These are phyloP conservation scores for Rhizophora mangle DNA, from an alignment of 345 rosid genomes.

Conservation along the genomic window DNA sequence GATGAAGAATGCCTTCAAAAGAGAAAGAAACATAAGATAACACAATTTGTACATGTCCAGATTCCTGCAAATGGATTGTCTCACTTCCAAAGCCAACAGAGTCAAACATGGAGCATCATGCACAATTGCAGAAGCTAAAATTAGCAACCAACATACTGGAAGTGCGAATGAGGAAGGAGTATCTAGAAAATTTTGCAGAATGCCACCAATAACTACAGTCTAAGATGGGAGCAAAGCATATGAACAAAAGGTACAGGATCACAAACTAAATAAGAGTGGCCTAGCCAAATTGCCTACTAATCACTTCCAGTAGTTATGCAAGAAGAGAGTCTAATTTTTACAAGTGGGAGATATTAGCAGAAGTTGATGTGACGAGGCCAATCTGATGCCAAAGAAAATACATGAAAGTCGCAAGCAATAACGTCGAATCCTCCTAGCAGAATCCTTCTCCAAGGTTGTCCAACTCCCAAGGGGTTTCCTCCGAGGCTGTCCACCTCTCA, in stretches of 20 bases:
- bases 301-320: background rate
- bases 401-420: too few species aligned
- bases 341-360: background rate
- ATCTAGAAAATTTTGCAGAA: background rate
- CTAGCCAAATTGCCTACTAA: constrained; percentile 5
- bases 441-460: too few species aligned
- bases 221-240: background rate
- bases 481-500: too few species aligned
- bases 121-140: background rate
- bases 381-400: background rate
- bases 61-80: background rate
- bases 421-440: too few species aligned
- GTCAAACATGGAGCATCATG: background rate
- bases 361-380: background rate
- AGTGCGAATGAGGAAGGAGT: too few species aligned
- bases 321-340: background rate
- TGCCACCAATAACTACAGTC: background rate
- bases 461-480: too few species aligned
- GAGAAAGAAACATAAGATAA: too few species aligned
- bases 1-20: too few species aligned
- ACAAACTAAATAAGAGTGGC: background rate
- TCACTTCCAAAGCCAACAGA: background rate
- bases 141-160: too few species aligned
- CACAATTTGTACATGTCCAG: too few species aligned
- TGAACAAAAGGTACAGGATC: constrained; percentile 7